These are phyloP conservation scores for Blastobotrys aristatus DNA, from an alignment of 1,139 yeast species.

Conservation along the genomic window DNA sequence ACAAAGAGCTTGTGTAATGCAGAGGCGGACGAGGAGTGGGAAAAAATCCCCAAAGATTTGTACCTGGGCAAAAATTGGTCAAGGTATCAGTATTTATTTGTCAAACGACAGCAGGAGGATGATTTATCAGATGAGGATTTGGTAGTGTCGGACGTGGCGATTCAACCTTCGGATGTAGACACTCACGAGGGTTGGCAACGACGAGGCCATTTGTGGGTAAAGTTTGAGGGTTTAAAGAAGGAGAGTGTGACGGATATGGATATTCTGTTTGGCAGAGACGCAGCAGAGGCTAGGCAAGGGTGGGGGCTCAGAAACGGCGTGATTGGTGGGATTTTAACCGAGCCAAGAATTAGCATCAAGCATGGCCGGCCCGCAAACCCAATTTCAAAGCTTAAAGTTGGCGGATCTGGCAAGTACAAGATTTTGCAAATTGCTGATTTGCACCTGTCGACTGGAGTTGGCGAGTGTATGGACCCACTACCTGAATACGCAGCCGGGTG, in stretches of 20 bases:
- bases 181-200: slow-evolving; percentile 36
- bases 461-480: slow-evolving; percentile 66
- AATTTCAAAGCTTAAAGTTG: slow-evolving; percentile 37
- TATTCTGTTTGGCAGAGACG: slow-evolving; percentile 65
- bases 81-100: slow-evolving; percentile 28
- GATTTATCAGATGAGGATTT: slow-evolving; percentile 20
- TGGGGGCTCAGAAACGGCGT: slow-evolving; percentile 48
- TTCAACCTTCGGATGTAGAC: slow-evolving; percentile 3
- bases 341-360: slow-evolving; percentile 35
- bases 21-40: slow-evolving; percentile 30
- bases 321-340: slow-evolving; percentile 15
- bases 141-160: slow-evolving; percentile 9
- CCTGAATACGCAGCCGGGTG: slow-evolving; percentile 47
- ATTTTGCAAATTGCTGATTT: slow-evolving; percentile 83
- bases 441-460: slow-evolving; percentile 75
- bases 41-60: slow-evolving; percentile 33
- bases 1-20: slow-evolving; percentile 26
- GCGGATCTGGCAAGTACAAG: slow-evolving; percentile 50
- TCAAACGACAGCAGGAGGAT: slow-evolving; percentile 27
- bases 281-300: slow-evolving; percentile 69
- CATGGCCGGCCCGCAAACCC: slow-evolving; percentile 33
- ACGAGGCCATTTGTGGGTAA: slow-evolving; percentile 45
- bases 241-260: slow-evolving; percentile 45
- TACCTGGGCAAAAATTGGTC: slow-evolving; percentile 32
- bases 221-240: slow-evolving; percentile 35